Percentiles rank a stretch among this genome's conserved stretches.
Conservation (phyloP, 805 yeast species). For the Candida silvicultrix region DNA sequence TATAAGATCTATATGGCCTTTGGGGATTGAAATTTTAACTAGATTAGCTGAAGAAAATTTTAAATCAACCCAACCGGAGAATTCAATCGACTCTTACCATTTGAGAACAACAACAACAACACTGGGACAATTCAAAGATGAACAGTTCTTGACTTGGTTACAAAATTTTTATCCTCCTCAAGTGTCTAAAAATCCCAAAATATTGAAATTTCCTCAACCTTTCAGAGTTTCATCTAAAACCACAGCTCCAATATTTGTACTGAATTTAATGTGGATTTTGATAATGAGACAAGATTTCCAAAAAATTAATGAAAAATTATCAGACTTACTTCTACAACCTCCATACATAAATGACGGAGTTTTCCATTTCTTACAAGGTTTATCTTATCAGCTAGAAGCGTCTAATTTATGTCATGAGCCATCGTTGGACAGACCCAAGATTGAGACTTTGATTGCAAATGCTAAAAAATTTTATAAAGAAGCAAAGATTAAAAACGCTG, state of each 20-base stretch:
- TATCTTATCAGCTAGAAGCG: conserved; percentile 18
- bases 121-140: conserved; percentile 11
- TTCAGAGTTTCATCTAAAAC: conserved; percentile 10
- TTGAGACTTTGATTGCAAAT: conserved; percentile 9
- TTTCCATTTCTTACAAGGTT: conserved; percentile 19
- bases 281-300: conserved; percentile 13
- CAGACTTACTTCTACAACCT: conserved; percentile 7
- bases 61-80: conserved; percentile 4
- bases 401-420: neutral
- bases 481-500: conserved; percentile 9
- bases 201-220: conserved; percentile 3
- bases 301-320: conserved; percentile 12
- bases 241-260: conserved; percentile 9
- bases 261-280: conserved; percentile 15
- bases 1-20: conserved; percentile 53
- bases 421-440: conserved; percentile 2
- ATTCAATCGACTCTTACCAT: conserved; percentile 4
- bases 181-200: neutral
- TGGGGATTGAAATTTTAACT: conserved; percentile 50
- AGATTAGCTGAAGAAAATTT: conserved; percentile 12
- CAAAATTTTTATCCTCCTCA: conserved; percentile 5
- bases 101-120: conserved; percentile 3
- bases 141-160: conserved; percentile 19
- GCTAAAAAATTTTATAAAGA: conserved; percentile 8
- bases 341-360: conserved; percentile 19